Evolutionary conservation across 1,139 yeast genomes (phyloP).

Genomic region (Yamadazyma kanchanaburiensis): DNA sequence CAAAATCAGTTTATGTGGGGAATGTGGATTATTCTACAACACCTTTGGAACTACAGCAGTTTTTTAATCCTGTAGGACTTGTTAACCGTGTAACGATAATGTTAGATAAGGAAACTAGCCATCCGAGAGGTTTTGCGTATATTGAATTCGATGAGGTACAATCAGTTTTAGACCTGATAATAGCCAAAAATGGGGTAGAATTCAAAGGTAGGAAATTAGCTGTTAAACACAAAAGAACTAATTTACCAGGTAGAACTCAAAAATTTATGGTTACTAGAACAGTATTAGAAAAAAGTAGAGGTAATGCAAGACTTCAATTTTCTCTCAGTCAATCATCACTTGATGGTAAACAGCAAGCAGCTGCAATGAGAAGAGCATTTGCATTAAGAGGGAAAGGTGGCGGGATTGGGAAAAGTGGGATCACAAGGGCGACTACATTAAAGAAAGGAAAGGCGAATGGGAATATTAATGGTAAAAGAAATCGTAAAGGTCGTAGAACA

Average conservation of each 20-base stretch:
- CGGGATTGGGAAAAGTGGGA: no score
- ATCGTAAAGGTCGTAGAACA: slow-evolving; percentile 47
- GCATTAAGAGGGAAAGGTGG: no score
- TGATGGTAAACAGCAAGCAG: no score
- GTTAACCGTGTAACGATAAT: slow-evolving; percentile 83
- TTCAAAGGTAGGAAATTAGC: slow-evolving; percentile 69
- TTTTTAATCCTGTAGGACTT: slow-evolving; percentile 70
- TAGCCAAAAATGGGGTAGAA: slow-evolving; percentile 56
- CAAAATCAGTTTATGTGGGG: slow-evolving; percentile 82
- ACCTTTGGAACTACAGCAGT: slow-evolving; percentile 78
- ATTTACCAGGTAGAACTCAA: slow-evolving; percentile 83
- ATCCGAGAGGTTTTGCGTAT: slow-evolving; percentile 85
- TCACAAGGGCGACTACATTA: no score
- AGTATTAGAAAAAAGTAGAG: slow-evolving; percentile 28
- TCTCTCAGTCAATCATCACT: no score
- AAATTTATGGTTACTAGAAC: no score
- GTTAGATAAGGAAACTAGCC: slow-evolving; percentile 68
- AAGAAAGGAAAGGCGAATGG: no score
- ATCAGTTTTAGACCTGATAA: slow-evolving; percentile 62
- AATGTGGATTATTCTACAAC: slow-evolving; percentile 80
- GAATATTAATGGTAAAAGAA: no score
- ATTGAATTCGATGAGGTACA: slow-evolving; percentile 70
- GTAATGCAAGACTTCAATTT: no score
- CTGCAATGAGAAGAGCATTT: no score
- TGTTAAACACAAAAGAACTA: slow-evolving; percentile 76